Evolutionary conservation across 305 asterid species (phyloP), one percentile per base, ranked within the genome.

Genomic region (Solanum hybrid): DNA sequence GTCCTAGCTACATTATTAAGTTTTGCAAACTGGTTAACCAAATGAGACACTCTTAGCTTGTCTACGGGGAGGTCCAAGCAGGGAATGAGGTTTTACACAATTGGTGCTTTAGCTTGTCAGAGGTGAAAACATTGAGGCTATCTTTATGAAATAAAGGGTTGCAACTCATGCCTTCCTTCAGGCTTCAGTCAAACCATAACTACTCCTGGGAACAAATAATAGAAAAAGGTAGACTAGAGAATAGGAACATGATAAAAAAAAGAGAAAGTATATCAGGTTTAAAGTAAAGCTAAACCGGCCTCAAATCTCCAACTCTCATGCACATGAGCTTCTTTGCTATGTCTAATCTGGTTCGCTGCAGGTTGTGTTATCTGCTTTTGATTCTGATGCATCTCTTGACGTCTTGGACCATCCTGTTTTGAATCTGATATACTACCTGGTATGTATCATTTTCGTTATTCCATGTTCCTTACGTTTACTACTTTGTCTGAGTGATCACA

Each of bases 301-400:
- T 51, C 31, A 57, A 31, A 46, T 29, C 40, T 83, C 39, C 9
- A 83, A 20, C 88, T 57, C 40, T 51, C 12, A 22, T 57, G 75
- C 12, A 12, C 33, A 22, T 83, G 71, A 74, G 67, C 83, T 36
- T 73, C 34, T 35, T 39, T 74, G 37, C 46, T 29, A 14, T 76
- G 35, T 76, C 26, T 77, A 51, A 84, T 84, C 39, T 51, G 88
- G 76, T 18, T 84, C n/a, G 5, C 75, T 92, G 91, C 95, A 97
- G 99, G 97, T 94, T 92, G 90, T 89, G 91, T 96, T 97, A 31
- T 95, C 99, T 67, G 98, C 99, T 88, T 94, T 97, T 88, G 97
- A 97, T 90, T 37, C 90, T 24, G 93, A 96, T 90, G 98, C 97
- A 57, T 91, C 98, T 40, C 96, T 97, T 87, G 97, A 97, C 16